A percentile compares a stretch with the other conserved stretches of the same genome.
These are phyloP conservation scores for Zizania latifolia DNA, from an alignment of 176 grass and related monocot species.

Conservation along the genomic window DNA sequence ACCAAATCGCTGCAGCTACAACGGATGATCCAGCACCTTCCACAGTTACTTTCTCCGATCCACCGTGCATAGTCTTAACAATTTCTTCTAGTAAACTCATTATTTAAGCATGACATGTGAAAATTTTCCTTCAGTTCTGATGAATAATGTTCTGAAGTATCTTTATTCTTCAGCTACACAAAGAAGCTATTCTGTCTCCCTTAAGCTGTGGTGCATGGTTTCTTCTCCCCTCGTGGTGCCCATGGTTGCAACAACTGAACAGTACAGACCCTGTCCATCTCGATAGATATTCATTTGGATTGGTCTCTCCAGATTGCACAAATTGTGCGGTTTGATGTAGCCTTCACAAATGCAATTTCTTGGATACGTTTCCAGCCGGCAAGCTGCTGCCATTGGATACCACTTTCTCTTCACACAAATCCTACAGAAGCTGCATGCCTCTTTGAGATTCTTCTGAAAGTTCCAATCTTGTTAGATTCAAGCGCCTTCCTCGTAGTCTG, in stretches of 20 bases:
- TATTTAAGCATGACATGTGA: no score
- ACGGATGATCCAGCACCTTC: no score
- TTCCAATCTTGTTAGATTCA: background rate
- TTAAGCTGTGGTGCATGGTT: background rate
- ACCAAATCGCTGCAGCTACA: no score
- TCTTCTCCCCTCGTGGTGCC: background rate
- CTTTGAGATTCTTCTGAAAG: background rate
- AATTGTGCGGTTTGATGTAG: background rate
- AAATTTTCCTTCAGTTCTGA: no score
- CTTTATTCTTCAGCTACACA: background rate
- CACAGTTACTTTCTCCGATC: no score
- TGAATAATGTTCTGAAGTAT: no score
- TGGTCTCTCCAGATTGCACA: background rate
- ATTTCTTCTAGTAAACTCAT: no score
- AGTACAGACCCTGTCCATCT: background rate
- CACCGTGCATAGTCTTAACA: no score
- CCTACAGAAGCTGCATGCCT: background rate
- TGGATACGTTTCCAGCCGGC: background rate
- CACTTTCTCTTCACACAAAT: background rate
- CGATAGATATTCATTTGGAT: background rate
- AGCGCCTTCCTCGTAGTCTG: background rate
- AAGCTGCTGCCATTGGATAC: background rate
- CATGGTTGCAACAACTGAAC: background rate
- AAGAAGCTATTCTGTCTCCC: background rate
- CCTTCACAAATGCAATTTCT: background rate